Evolutionary conservation across 2,329 filamentous ascomycete species (phyloP).

Genomic region (Colletotrichum sp.): DNA sequence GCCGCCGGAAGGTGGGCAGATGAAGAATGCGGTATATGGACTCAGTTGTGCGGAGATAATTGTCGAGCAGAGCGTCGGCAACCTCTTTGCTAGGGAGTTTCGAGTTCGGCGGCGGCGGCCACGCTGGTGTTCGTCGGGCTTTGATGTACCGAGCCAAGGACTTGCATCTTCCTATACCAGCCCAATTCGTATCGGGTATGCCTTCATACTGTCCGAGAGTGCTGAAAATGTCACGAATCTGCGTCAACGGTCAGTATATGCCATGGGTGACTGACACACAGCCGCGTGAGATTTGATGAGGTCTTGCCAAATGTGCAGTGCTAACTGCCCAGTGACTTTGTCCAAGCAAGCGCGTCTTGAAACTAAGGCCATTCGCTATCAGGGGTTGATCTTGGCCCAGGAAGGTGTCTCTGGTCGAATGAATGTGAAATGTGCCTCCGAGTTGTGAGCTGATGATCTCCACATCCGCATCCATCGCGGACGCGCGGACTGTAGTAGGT

Average conservation of each 20-base stretch:
- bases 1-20: slow-evolving; percentile 50
- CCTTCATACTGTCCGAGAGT: slow-evolving; percentile 43
- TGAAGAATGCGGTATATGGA: slow-evolving; percentile 55
- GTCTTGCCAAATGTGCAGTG: slow-evolving; percentile 21
- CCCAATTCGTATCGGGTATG: slow-evolving; percentile 34
- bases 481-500: neutral
- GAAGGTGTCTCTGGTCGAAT: neutral
- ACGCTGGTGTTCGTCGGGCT: slow-evolving; percentile 47
- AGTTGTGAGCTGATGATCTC: slow-evolving; percentile 41
- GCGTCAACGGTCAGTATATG: neutral
- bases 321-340: slow-evolving; percentile 55
- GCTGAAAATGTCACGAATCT: slow-evolving; percentile 50
- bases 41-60: slow-evolving; percentile 55
- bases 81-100: slow-evolving; percentile 52
- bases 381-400: neutral
- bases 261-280: neutral
- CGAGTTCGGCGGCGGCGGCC: slow-evolving; percentile 46
- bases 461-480: slow-evolving; percentile 29
- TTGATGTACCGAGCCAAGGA: slow-evolving; percentile 58
- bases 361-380: slow-evolving; percentile 36
- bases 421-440: slow-evolving; percentile 48
- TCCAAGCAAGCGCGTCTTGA: slow-evolving; percentile 63
- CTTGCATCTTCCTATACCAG: slow-evolving; percentile 56
- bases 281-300: neutral
- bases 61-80: slow-evolving; percentile 51